Conservation (phyloP, 768 basidiomycete genomes). For the Holtermannia corniformis region DNA sequence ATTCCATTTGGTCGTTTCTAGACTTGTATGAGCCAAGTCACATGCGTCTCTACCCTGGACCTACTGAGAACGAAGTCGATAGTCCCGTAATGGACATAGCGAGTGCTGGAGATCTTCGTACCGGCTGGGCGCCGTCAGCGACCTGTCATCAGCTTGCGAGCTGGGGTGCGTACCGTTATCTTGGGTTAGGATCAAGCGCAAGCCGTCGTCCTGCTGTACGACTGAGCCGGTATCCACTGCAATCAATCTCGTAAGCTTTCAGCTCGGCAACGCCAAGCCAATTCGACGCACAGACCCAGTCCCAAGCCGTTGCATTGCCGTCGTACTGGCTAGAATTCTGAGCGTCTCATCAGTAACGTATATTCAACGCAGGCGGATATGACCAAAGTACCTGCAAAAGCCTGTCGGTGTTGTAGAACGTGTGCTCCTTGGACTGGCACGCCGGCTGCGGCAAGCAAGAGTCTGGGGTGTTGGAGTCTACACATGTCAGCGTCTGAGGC, state of each 20-base stretch:
- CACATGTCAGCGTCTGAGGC: neutral
- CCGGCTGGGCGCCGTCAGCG: constrained; percentile 45
- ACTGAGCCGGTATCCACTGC: constrained; percentile 14
- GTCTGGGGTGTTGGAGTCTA: constrained; percentile 50
- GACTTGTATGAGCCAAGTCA: constrained; percentile 34
- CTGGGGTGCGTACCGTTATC: no score
- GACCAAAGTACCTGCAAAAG: constrained; percentile 51
- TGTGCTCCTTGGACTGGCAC: constrained; percentile 50
- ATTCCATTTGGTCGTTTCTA: constrained; percentile 61
- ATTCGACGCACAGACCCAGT: constrained; percentile 30
- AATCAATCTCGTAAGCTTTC: neutral
- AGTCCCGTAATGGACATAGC: constrained; percentile 71
- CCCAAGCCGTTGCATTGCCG: constrained; percentile 64
- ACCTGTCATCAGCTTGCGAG: constrained; percentile 4
- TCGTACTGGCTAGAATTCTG: constrained; percentile 59
- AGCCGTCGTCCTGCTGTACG: constrained; percentile 17
- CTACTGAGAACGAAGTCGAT: constrained; percentile 42
- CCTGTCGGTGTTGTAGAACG: constrained; percentile 45
- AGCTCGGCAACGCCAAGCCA: no score
- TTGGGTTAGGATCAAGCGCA: constrained; percentile 54
- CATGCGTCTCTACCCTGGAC: neutral
- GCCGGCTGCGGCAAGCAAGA: constrained; percentile 63
- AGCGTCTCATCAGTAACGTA: constrained; percentile 30
- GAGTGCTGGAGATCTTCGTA: constrained; percentile 66
- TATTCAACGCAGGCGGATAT: constrained; percentile 40